Conservation (phyloP, 2,329 filamentous ascomycete genomes). For the Onygena corvina region DNA sequence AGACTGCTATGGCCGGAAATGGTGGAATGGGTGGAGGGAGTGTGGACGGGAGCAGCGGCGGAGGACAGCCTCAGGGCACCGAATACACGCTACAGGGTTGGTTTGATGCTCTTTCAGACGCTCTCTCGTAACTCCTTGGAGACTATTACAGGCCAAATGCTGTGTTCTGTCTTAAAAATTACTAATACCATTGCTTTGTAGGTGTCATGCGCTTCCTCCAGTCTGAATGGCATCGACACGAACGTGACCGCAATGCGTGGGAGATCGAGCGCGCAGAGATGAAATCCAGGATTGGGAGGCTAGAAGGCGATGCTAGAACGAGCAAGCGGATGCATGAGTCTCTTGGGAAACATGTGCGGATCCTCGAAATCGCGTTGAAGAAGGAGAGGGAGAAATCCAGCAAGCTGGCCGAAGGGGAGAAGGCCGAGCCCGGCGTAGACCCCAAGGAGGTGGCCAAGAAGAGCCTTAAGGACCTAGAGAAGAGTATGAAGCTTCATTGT, state of each 20-base stretch:
- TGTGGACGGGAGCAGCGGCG: constrained; percentile 32
- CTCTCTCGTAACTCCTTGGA: not conserved
- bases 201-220: constrained; percentile 99
- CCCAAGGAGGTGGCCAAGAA: constrained; percentile 37
- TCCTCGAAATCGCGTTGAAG: constrained; percentile 78
- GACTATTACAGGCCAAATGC: not conserved
- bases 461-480: constrained; percentile 29
- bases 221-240: constrained; percentile 97
- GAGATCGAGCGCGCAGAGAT: constrained; percentile 98
- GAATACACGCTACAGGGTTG: constrained; percentile 62
- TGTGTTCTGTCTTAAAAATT: not conserved
- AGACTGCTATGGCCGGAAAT: constrained; percentile 48
- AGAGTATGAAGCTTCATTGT: constrained; percentile 22
- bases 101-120: constrained; percentile 15
- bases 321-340: constrained; percentile 81
- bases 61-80: constrained; percentile 47
- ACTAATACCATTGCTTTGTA: constrained; percentile 26
- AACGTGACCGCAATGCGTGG: constrained; percentile 95
- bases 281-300: constrained; percentile 89
- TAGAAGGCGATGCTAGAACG: constrained; percentile 80
- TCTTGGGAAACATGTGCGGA: constrained; percentile 75
- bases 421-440: constrained; percentile 37
- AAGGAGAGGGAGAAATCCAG: constrained; percentile 64
- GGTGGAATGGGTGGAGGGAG: constrained; percentile 41
- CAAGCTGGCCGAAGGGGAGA: constrained; percentile 38